Evolutionary conservation across 2,329 filamentous ascomycete species (phyloP).

Genomic region (Cercospora canescens): DNA sequence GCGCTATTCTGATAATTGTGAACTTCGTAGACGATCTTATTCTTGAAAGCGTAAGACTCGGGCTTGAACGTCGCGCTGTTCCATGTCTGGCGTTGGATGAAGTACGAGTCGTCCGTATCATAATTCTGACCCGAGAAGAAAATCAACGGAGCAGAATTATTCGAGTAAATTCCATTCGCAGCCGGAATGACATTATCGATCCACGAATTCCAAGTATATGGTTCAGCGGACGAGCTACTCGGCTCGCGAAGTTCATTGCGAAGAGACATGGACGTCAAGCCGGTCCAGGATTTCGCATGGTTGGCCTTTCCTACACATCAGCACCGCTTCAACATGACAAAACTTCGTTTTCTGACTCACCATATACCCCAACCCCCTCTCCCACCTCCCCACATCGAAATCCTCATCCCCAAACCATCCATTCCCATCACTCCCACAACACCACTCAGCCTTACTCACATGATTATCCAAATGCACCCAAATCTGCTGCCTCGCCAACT

Average conservation of each 20-base stretch:
- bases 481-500: conserved; percentile 53
- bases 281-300: conserved; percentile 49
- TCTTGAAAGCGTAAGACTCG: conserved; percentile 49
- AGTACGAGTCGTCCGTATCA: conserved; percentile 55
- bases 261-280: conserved; percentile 52
- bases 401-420: conserved; percentile 55
- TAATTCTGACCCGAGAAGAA: conserved; percentile 61
- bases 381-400: conserved; percentile 61
- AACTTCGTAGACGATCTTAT: conserved; percentile 60
- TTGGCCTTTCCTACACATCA: conserved; percentile 20
- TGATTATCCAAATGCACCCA: conserved; percentile 65
- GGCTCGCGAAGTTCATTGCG: conserved; percentile 57
- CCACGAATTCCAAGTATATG: conserved; percentile 35
- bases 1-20: conserved; percentile 59
- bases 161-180: conserved; percentile 51
- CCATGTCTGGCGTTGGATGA: conserved; percentile 34
- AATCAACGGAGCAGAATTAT: conserved; percentile 55
- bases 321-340: not conserved
- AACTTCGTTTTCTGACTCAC: conserved; percentile 32
- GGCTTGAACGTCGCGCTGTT: conserved; percentile 50
- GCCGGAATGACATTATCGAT: conserved; percentile 54
- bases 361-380: conserved; percentile 61
- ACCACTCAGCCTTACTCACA: conserved; percentile 59
- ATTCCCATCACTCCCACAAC: conserved; percentile 52
- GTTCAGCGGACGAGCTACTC: conserved; percentile 12